Percentiles rank a stretch among this genome's conserved stretches.
Evolutionary conservation across 345 rosid genomes (phyloP).

Genomic region (Salix dunnii): DNA sequence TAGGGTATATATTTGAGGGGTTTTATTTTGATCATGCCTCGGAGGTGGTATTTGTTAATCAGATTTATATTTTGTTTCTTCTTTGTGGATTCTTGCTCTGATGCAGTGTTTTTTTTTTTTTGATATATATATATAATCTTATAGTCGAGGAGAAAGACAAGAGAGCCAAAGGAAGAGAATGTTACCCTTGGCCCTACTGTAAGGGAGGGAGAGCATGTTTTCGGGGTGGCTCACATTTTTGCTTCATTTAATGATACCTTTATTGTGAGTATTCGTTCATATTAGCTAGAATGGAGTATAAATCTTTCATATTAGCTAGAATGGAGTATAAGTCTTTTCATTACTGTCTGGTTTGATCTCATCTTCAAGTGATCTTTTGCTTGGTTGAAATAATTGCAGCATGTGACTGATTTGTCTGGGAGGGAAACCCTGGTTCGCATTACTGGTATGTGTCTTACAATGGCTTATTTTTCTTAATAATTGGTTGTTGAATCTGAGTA

Average conservation of each 20-base stretch:
- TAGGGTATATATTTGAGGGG: neutral
- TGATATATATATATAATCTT: too few species aligned
- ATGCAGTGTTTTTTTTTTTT: neutral
- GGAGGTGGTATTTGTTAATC: neutral
- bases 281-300: neutral
- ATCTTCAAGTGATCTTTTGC: neutral
- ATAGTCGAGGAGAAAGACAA: slow-evolving; percentile 66
- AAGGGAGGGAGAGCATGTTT: slow-evolving; percentile 72
- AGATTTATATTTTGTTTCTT: neutral
- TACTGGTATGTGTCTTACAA: slow-evolving; percentile 45
- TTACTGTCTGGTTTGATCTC: neutral
- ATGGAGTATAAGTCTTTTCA: neutral
- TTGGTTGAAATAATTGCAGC: slow-evolving; percentile 37
- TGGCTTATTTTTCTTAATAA: neutral
- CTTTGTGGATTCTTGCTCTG: neutral
- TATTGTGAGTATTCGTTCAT: slow-evolving; percentile 46
- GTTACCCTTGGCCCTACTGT: slow-evolving; percentile 77
- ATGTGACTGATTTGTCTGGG: slow-evolving; percentile 88
- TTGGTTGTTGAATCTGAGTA: neutral
- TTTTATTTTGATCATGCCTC: neutral
- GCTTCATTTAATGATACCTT: slow-evolving; percentile 92
- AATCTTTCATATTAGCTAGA: neutral
- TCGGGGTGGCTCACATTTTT: slow-evolving; percentile 83
- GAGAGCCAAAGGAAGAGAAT: slow-evolving; percentile 86
- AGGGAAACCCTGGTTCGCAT: slow-evolving; percentile 89